Base-by-base conservation (phyloP, 192 early-diverging fungal species). In the Helicostylum pulchrum region DNA sequence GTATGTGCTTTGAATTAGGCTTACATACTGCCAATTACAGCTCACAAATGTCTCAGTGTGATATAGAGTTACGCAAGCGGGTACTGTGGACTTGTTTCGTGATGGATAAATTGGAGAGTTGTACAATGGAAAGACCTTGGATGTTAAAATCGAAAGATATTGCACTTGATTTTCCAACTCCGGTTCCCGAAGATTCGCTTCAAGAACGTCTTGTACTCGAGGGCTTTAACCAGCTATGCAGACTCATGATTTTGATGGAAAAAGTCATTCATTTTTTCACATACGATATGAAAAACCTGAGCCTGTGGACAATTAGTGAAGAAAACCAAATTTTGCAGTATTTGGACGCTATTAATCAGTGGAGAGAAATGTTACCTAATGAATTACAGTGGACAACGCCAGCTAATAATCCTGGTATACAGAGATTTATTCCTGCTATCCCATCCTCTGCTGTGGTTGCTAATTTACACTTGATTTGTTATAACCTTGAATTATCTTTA, bases 21-120 rank as follows among this genome's bases (percentile, higher is more conserved):
- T 39, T 70, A 31, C 68, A 70, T 31, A 70, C 68, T 30, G 20
- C 54, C 26, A 54, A 70, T 51, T 70, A 70, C 19, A 70, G 68
- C 21, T 63, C 61, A 34, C 68, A 70, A 23, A 70, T 70, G 68
- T 70, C 68, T 10, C 68, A 70, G 26, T 70, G 62, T 43, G 74
- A 76, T 54, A 65, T 68, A 34, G 74, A 76, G 42, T 32, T 76
- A 43, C 59, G 69, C 4, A 71, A 64, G 43, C 23, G 74, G 31
- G 65, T 72, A 42, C 46, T 76, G 12, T 76, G 74, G 74, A 64
- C 61, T 7, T 76, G 74, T 45, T 76, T 72, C 46, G 57, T 64
- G 15, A 47, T 72, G 60, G 74, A 76, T 42, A 76, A 76, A 32
- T 15, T 67, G 19, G 55, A 64, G 17, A 76, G 74, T 50, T 62